Evolutionary conservation across 208 protist genomes (phyloP).

Genomic region (Endotrypanum monterogeii): DNA sequence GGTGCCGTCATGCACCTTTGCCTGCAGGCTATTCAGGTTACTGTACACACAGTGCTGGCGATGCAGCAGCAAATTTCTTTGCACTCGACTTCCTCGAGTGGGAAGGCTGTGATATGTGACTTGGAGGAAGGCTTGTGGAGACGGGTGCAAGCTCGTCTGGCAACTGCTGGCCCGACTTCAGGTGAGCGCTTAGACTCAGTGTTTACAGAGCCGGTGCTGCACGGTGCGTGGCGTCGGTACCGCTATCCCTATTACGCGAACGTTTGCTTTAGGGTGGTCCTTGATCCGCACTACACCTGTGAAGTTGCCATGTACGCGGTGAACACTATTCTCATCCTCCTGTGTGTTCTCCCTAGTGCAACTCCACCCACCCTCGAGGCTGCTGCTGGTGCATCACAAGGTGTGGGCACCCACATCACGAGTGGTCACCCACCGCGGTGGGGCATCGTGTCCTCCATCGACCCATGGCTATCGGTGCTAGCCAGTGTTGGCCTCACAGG

Average conservation of each 20-base stretch:
- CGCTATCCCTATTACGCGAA: conserved; percentile 21
- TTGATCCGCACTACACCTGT: conserved; percentile 84
- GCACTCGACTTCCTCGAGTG: too few relatives aligned
- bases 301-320: conserved; percentile 73
- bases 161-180: neutral
- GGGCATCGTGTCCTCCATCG: neutral
- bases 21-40: conserved; percentile 60
- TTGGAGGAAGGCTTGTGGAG: conserved; percentile 19
- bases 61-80: conserved; percentile 15
- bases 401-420: neutral
- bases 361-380: neutral
- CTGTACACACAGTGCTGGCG: conserved; percentile 55
- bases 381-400: neutral
- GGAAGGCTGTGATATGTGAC: neutral
- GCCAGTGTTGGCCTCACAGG: conserved; percentile 35
- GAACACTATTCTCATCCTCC: conserved; percentile 30
- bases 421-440: neutral
- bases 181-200: neutral
- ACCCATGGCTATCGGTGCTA: conserved; percentile 7
- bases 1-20: conserved; percentile 34
- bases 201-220: neutral
- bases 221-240: conserved; percentile 25
- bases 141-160: neutral
- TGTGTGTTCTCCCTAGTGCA: conserved; percentile 16
- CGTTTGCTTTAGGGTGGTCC: conserved; percentile 39